phyloP scores from a whole-genome alignment of 2,329 filamentous ascomycete genomes.

The Aspergillus aculeatus region DNA sequence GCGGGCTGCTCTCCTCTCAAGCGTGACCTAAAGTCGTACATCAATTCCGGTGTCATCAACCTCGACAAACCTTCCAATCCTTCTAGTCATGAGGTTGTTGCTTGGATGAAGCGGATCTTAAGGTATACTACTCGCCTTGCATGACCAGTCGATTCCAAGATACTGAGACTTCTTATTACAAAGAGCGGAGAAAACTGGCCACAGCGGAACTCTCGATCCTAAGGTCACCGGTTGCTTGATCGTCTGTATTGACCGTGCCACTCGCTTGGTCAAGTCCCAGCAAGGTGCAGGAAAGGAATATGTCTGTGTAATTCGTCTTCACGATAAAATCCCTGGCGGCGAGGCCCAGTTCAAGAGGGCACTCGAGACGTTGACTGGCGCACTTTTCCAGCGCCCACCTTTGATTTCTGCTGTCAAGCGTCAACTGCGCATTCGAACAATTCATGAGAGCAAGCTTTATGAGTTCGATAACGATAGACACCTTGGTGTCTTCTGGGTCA shows the following conservation, averaged over 20 bases:
- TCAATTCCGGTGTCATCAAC: conserved; percentile 97
- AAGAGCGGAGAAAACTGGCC: conserved; percentile 92
- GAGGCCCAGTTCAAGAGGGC: conserved; percentile 90
- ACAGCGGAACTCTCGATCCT: conserved; percentile 96
- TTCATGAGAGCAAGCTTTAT: conserved; percentile 92
- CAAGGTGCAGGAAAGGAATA: conserved; percentile 99
- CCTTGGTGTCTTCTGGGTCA: conserved; percentile 98
- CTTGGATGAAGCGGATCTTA: conserved; percentile 97
- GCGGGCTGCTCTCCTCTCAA: conserved; percentile 87
- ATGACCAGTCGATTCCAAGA: not conserved
- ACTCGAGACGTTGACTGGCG: conserved; percentile 92
- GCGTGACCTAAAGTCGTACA: conserved; percentile 94
- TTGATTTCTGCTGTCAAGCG: conserved; percentile 98
- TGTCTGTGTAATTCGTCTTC: conserved; percentile 89
- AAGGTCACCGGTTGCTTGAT: conserved; percentile 97
- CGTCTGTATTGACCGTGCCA: conserved; percentile 93
- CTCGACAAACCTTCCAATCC: conserved; percentile 97
- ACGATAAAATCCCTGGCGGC: conserved; percentile 91
- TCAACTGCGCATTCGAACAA: conserved; percentile 95
- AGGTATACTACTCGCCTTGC: conserved; percentile 54
- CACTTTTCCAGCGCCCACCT: conserved; percentile 93
- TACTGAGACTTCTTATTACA: conserved; percentile 22
- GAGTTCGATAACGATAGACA: conserved; percentile 99
- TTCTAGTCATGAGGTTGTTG: conserved; percentile 96
- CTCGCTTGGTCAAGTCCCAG: conserved; percentile 96